A percentile compares a stretch with the other conserved stretches of the same genome.
phyloP scores from a whole-genome alignment of 176 grass and related monocot species.

The Carex kokanica region DNA sequence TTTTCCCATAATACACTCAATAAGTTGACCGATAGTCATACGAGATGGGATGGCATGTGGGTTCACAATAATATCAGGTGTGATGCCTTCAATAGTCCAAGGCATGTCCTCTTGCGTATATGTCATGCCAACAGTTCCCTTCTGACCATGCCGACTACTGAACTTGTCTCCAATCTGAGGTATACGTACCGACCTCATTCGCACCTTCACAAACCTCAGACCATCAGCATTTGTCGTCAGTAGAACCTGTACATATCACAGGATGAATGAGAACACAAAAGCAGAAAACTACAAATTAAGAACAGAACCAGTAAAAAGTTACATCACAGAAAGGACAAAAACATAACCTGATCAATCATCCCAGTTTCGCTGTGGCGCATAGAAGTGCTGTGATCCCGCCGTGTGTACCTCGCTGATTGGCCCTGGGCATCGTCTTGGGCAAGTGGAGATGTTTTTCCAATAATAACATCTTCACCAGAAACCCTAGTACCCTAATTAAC shows the following conservation, averaged over 20 bases:
- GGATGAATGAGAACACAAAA: not conserved
- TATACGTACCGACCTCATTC: slow-evolving; percentile 92
- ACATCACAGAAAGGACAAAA: slow-evolving; percentile 11
- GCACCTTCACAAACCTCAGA: slow-evolving; percentile 94
- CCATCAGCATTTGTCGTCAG: slow-evolving; percentile 99
- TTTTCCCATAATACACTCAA: slow-evolving; percentile 98
- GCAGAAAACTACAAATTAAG: slow-evolving; percentile 16
- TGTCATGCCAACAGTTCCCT: slow-evolving; percentile 99
- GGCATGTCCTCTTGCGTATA: slow-evolving; percentile 99
- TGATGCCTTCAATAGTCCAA: slow-evolving; percentile 98
- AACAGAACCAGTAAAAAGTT: not conserved
- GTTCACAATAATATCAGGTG: slow-evolving; percentile 98
- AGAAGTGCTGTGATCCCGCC: slow-evolving; percentile 93
- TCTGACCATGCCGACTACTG: slow-evolving; percentile 96
- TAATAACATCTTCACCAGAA: slow-evolving; percentile 96
- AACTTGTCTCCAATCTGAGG: slow-evolving; percentile 99
- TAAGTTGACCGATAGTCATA: slow-evolving; percentile 98
- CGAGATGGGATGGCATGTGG: slow-evolving; percentile 97
- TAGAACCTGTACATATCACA: slow-evolving; percentile 56
- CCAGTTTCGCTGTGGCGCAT: slow-evolving; percentile 94
- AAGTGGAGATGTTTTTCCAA: slow-evolving; percentile 96
- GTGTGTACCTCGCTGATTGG: slow-evolving; percentile 74
- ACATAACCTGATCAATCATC: slow-evolving; percentile 88
- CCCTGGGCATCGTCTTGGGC: slow-evolving; percentile 94
- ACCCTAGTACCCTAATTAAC: slow-evolving; percentile 87